These are phyloP conservation scores for Asclepias syriaca DNA, from an alignment of 257 asterid genomes.

Conservation along the genomic window DNA sequence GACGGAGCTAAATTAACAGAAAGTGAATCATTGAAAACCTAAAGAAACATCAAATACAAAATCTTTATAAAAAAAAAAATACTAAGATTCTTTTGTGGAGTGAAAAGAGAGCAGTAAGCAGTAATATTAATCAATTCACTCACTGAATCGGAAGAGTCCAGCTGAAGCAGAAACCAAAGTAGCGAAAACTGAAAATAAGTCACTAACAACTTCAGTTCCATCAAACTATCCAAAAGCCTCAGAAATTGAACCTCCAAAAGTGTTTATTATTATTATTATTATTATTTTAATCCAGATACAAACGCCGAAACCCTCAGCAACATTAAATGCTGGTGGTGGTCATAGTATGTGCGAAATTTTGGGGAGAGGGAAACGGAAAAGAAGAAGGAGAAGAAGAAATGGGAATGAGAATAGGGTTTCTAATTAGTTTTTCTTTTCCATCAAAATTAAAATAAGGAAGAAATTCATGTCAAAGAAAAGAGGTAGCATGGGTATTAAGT, in stretches of 20 bases:
- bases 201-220: slow-evolving; percentile 15
- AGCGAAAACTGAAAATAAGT: slow-evolving; percentile 3
- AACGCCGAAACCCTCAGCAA: neutral
- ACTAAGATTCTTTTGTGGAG: neutral
- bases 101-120: neutral
- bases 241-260: neutral
- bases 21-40: slow-evolving; percentile 16
- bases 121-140: neutral
- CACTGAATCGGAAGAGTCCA: slow-evolving; percentile 23
- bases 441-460: neutral
- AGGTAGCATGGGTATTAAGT: neutral
- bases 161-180: slow-evolving; percentile 21
- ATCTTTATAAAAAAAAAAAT: neutral
- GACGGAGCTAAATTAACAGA: slow-evolving; percentile 1
- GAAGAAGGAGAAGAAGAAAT: neutral
- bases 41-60: slow-evolving; percentile 1
- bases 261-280: too few species aligned
- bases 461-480: neutral
- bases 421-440: neutral
- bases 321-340: neutral
- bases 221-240: slow-evolving; percentile 10
- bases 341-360: too few species aligned
- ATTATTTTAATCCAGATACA: neutral
- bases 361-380: neutral
- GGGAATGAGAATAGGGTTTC: neutral